Base-by-base conservation (phyloP, 768 basidiomycete genomes). In the Auricularia cornea region DNA sequence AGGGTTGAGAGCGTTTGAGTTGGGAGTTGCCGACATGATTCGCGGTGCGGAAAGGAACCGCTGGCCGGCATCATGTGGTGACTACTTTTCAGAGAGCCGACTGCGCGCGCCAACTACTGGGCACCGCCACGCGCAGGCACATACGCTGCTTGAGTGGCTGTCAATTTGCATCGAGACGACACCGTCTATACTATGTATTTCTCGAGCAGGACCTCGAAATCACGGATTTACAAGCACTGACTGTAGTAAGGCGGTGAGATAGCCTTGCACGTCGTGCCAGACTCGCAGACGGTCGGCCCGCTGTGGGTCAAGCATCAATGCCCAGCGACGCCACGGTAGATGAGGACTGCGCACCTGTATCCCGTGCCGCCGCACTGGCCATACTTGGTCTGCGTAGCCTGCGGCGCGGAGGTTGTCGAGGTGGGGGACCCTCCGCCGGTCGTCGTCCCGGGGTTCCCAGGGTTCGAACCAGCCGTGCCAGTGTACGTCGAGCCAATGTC, bases 401-500 rank as follows among this genome's bases (percentile, higher is more conserved):
- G 4, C 5, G 54, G 54, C 54, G 54, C 54, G 54, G 54, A 56
- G 3, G 23, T 29, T 5, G 54, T 56, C 12, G 12, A 12, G 14
- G 54, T 56, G 26, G 51, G 20, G 18, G 38, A 10, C 10, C 51
- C 23, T 8, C 20, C 26, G 51, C 20, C 51, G 51, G 51, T 52
- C 10, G 51, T 52, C 51, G 51, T 40, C 8, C 38, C 38, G 18
- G 38, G 38, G 18, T 40, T 40, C 8, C 38, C 38, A 18, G 38
- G 38, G 38, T 18, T 40, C n/a, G n/a, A n/a, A n/a, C n/a, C n/a
- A n/a, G n/a, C n/a, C n/a, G n/a, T n/a, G n/a, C 54, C 62, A 44
- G 66, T 69, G 69, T 69, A 82, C 61, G 81, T 82, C 32, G 80
- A 77, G 64, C 78, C 79, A 67, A 83, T 78, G 70, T 75, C 73